Evolutionary conservation across 163 green algal genomes (phyloP).

Genomic region (Scenedesmus sp.): DNA sequence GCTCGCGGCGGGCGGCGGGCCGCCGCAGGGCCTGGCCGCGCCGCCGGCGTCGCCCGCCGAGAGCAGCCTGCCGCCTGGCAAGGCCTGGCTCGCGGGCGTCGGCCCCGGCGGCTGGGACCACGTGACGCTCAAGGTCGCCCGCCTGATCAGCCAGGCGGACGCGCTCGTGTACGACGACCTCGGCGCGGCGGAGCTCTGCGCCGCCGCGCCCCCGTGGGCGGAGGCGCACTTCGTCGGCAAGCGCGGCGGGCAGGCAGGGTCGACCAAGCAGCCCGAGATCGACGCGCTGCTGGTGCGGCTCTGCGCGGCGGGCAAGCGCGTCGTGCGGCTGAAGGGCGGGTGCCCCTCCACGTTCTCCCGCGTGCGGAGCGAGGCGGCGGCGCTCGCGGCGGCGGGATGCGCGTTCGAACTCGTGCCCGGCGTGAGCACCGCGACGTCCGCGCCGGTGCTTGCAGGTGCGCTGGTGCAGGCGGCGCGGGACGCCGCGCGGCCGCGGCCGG

Average conservation of each 20-base stretch:
- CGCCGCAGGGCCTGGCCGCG: background rate
- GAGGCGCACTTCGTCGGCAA: slow-evolving; percentile 76
- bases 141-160: slow-evolving; percentile 67
- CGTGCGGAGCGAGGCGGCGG: slow-evolving; percentile 63
- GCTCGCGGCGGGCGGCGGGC: no score
- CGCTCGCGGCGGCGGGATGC: slow-evolving; percentile 54
- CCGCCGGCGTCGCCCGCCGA: background rate
- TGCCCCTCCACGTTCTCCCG: slow-evolving; percentile 75
- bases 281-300: slow-evolving; percentile 66
- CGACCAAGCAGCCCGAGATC: slow-evolving; percentile 70
- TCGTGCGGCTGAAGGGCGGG: slow-evolving; percentile 82
- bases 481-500: background rate
- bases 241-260: slow-evolving; percentile 58
- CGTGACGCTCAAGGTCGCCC: slow-evolving; percentile 54
- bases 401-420: slow-evolving; percentile 72
- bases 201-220: slow-evolving; percentile 36
- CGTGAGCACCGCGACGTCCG: slow-evolving; percentile 75
- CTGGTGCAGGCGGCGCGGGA: background rate
- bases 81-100: slow-evolving; percentile 57
- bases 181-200: slow-evolving; percentile 59
- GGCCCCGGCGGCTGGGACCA: slow-evolving; percentile 57
- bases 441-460: slow-evolving; percentile 73
- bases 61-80: slow-evolving; percentile 29
- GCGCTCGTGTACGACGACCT: slow-evolving; percentile 83
- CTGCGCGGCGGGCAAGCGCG: slow-evolving; percentile 59